Evolutionary conservation across 1,139 yeast species (phyloP), one percentile per base, ranked within the genome.

Genomic region (Meyerozyma sp.): DNA sequence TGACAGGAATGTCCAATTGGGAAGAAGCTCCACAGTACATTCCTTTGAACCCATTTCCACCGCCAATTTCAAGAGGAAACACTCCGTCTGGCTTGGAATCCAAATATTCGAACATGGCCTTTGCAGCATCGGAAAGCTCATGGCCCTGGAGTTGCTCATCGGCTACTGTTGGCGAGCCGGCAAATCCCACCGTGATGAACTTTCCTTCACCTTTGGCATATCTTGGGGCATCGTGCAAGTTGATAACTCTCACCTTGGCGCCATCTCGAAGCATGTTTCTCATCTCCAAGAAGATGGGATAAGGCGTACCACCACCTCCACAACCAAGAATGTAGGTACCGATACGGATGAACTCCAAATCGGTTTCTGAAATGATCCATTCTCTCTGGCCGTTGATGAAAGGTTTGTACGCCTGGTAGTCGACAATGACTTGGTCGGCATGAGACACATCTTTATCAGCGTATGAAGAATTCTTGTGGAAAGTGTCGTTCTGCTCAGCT

Each of bases 291-390:
- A 54, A 68, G 23, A 58, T 58, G 3, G 74, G 59, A 46, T 73
- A 68, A n/a, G 79, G 77, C 38, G 65, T 64, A 18, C 79, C 79
- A 18, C 79, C 79, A 16, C 79, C 79, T 5, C 77, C 79, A 52
- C 76, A 69, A 2, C 79, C 79, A 13, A 73, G 59, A 43, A 73
- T 68, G 49, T 73, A 74, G 34, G 70, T 57, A 3, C 79, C 79
- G 34, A 68, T 58, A 32, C 70, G 55, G 35, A 73, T 44, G 44
- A 63, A 70, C 35, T 71, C 75, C 41, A 74, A 51, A 50, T 73
- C 79, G 1, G 58, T 57, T 40, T 60, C 66, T 4, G 65, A 55
- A 6, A 73, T 46, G 9, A 61, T 40, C 79, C 79, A 73, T 49
- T 70, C 72, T 21, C 64, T 54, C 2, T 67, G 46, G 1, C 30